Conservation (phyloP, 441 rosid genomes). For the Adansonia gregorii region DNA sequence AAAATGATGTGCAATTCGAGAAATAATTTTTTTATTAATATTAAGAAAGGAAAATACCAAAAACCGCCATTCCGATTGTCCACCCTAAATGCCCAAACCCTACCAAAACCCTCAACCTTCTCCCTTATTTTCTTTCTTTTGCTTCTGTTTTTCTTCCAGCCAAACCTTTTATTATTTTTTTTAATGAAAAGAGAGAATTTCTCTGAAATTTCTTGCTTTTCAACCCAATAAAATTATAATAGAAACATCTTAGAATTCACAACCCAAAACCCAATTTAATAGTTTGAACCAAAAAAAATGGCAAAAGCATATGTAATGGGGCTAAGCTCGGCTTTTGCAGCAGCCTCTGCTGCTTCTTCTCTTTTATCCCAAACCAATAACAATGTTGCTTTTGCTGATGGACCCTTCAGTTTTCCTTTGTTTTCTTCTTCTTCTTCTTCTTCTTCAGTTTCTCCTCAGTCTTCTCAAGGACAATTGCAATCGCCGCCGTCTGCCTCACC, state of each 20-base stretch:
- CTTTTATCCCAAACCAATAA: constrained; percentile 31
- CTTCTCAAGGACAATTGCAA: constrained; percentile 25
- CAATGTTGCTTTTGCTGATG: constrained; percentile 57
- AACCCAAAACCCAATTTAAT: neutral
- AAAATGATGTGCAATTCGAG: no score
- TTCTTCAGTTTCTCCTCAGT: constrained; percentile 39
- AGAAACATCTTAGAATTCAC: neutral
- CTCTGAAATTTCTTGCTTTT: constrained; percentile 43
- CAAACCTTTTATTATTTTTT: neutral
- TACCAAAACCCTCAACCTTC: constrained; percentile 47
- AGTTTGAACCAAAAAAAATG: constrained; percentile 38
- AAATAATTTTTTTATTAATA: no score
- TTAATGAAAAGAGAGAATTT: constrained; percentile 26
- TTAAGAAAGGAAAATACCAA: neutral
- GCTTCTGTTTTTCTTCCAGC: neutral
- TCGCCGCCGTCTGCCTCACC: constrained; percentile 40
- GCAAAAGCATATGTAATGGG: constrained; percentile 61
- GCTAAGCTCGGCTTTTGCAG: constrained; percentile 67
- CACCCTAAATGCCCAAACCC: constrained; percentile 49
- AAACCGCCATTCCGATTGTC: neutral
- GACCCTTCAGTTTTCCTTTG: constrained; percentile 52
- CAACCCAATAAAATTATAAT: constrained; percentile 34
- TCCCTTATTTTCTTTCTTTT: constrained; percentile 17
- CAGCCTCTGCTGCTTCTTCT: constrained; percentile 52
- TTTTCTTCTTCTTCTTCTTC: neutral